Base-by-base conservation (phyloP, 495 filamentous ascomycete genomes). In the Podospora appendiculata region DNA sequence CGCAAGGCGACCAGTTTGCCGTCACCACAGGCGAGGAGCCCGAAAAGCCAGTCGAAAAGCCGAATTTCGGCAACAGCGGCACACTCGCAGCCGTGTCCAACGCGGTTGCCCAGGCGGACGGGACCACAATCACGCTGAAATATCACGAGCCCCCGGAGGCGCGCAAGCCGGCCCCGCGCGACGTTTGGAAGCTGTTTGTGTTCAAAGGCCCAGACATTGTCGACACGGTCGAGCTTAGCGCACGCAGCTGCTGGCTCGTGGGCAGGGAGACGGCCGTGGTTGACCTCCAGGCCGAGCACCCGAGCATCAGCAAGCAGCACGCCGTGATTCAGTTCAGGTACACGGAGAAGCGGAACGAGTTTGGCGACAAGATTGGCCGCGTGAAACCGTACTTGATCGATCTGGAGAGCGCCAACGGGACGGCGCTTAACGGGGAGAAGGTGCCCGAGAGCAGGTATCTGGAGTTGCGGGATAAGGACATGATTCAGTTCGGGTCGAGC, bases 71-170 rank as follows among this genome's bases (percentile, higher is more conserved):
- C 6, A 80, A 77, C 40, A 89, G 88, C 0, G 93, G 93, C 16
- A 72, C 87, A 8, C 79, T 99, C 6, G 93, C 93, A 12, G 87
- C 88, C 8, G 89, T 89, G 58, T 89, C 89, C 43, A 97, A 96
- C 65, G 86, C 89, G 2, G 75, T 96, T 7, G 66, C 79, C 47
- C 74, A 80, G 54, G 83, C 82, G n/a, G 77, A 82, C 60, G 83
- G 82, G 19, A 79, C 75, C 33, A 70, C 75, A 3, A 80, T 94
- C 43, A 84, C 89, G 3, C 74, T 99, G 17, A 97, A 97, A 73
- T 97, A 99, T 72, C 84, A 95, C 67, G 93, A 99, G 69, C 93
- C 93, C 5, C 75, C 89, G 16, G 93, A 97, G 70, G 87, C 90
- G 17, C 88, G 93, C 50, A 94, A 95, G 51, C 88, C 93, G 0